Percentiles rank a stretch among this genome's conserved stretches.
Evolutionary conservation across 805 yeast genomes (phyloP).

Genomic region (Hanseniaspora pseudoguilliermondii): DNA sequence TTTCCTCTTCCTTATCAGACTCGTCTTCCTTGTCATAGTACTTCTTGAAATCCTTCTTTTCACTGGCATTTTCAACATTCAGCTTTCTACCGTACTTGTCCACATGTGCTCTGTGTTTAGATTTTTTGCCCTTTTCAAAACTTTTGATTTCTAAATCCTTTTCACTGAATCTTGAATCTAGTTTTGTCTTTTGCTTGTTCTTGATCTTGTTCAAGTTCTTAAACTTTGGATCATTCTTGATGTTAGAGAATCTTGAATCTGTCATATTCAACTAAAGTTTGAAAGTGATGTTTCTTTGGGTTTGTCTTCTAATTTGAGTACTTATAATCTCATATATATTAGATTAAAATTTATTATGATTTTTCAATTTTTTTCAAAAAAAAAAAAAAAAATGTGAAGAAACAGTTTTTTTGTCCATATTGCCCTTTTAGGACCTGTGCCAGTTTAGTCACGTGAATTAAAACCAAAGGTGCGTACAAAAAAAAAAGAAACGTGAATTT

Average conservation of each 20-base stretch:
- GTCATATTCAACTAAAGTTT: conserved; percentile 29
- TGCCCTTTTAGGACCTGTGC: background rate
- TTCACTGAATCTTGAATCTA: conserved; percentile 76
- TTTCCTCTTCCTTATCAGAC: conserved; percentile 17
- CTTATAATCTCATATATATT: no score
- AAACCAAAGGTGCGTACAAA: no score
- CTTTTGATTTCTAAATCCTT: conserved; percentile 38
- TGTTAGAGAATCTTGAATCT: conserved; percentile 68
- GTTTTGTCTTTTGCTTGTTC: conserved; percentile 58
- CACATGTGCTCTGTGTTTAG: conserved; percentile 39
- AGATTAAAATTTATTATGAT: no score
- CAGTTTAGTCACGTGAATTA: background rate
- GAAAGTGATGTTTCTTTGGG: conserved; percentile 1
- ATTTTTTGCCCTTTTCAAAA: conserved; percentile 25
- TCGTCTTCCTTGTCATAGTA: conserved; percentile 41
- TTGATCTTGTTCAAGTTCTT: conserved; percentile 39
- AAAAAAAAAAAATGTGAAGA: background rate
- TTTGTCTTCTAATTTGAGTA: background rate
- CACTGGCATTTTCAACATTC: conserved; percentile 28
- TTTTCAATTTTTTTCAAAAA: background rate
- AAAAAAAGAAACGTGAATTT: no score
- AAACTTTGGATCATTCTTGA: conserved; percentile 82
- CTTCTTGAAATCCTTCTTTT: conserved; percentile 45
- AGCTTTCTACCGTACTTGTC: conserved; percentile 82
- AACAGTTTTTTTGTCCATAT: background rate